Percentiles rank a stretch among this genome's conserved stretches.
These are phyloP conservation scores for Populus hybrid DNA, from an alignment of 441 rosid species.

Conservation along the genomic window DNA sequence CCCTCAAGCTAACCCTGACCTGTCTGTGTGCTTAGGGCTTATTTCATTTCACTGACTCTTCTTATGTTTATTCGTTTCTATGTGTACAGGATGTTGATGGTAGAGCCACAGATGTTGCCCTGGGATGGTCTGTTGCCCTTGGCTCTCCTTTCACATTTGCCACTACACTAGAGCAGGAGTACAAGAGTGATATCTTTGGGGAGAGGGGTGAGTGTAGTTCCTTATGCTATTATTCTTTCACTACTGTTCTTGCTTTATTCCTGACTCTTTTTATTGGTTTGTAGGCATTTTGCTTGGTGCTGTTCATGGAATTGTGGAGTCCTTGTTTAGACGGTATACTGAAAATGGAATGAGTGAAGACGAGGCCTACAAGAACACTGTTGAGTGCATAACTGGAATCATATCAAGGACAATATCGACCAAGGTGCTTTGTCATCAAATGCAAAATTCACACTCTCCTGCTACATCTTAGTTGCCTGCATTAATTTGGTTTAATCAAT, in stretches of 20 bases:
- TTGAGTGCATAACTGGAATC: constrained; percentile 83
- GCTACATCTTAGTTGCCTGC: background rate
- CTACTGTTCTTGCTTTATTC: background rate
- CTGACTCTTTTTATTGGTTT: background rate
- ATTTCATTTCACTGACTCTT: background rate
- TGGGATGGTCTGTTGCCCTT: constrained; percentile 93
- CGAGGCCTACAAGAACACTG: constrained; percentile 78
- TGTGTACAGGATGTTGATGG: constrained; percentile 75
- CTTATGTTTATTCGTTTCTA: background rate
- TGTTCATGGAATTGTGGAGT: constrained; percentile 89
- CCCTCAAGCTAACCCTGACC: background rate
- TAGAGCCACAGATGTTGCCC: constrained; percentile 79
- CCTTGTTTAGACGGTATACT: constrained; percentile 78
- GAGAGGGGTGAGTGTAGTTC: constrained; percentile 62
- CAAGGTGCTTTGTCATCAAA: constrained; percentile 36
- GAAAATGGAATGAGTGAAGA: constrained; percentile 80
- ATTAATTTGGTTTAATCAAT: background rate
- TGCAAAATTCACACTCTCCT: background rate
- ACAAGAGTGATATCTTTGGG: constrained; percentile 91
- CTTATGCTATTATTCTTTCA: background rate
- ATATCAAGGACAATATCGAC: constrained; percentile 78
- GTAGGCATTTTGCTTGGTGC: constrained; percentile 88
- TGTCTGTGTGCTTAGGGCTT: background rate
- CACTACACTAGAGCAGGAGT: constrained; percentile 84
- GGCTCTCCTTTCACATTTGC: constrained; percentile 95